Percentiles rank a stretch among this genome's conserved stretches.
Evolutionary conservation across 768 basidiomycete species (phyloP).

Genomic region (Termitomyces eurrhizus): DNA sequence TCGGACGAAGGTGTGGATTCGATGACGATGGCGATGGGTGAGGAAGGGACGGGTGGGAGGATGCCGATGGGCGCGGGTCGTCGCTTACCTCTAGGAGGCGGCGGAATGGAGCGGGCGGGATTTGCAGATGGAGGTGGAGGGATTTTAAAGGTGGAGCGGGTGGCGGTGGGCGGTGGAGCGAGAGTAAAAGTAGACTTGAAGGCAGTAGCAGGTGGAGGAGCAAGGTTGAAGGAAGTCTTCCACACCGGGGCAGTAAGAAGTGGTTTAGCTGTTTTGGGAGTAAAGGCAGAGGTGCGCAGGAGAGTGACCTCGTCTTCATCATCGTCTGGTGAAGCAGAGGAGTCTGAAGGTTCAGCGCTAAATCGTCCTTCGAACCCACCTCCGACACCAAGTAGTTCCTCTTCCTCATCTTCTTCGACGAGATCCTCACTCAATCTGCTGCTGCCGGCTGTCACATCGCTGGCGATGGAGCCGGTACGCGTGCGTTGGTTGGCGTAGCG

Average conservation of each 20-base stretch:
- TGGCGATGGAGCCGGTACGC: constrained; percentile 73
- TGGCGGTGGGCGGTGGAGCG: constrained; percentile 37
- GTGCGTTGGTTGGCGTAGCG: constrained; percentile 58
- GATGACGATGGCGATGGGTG: constrained; percentile 55
- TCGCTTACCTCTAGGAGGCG: constrained; percentile 45
- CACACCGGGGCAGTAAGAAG: constrained; percentile 55
- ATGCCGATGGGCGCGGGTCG: constrained; percentile 59
- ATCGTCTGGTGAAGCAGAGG: constrained; percentile 42
- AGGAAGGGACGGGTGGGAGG: constrained; percentile 71
- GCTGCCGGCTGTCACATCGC: constrained; percentile 60
- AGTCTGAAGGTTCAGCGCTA: constrained; percentile 32
- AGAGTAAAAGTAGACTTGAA: constrained; percentile 48
- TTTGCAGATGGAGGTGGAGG: constrained; percentile 43
- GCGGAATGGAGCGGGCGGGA: constrained; percentile 34
- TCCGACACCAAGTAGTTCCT: constrained; percentile 64
- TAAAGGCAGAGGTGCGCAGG: constrained; percentile 20
- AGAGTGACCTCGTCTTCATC: constrained; percentile 32
- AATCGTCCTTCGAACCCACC: constrained; percentile 52
- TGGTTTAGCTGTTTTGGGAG: constrained; percentile 25
- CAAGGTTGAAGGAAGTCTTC: constrained; percentile 55
- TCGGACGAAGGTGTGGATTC: constrained; percentile 19
- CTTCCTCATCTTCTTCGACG: constrained; percentile 79
- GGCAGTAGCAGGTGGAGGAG: constrained; percentile 51
- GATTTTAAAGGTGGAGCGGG: constrained; percentile 49
- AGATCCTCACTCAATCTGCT: constrained; percentile 78